Percentiles rank a stretch among this genome's conserved stretches.
phyloP scores from a whole-genome alignment of 331 rosid species.

The Cydonia oblonga region DNA sequence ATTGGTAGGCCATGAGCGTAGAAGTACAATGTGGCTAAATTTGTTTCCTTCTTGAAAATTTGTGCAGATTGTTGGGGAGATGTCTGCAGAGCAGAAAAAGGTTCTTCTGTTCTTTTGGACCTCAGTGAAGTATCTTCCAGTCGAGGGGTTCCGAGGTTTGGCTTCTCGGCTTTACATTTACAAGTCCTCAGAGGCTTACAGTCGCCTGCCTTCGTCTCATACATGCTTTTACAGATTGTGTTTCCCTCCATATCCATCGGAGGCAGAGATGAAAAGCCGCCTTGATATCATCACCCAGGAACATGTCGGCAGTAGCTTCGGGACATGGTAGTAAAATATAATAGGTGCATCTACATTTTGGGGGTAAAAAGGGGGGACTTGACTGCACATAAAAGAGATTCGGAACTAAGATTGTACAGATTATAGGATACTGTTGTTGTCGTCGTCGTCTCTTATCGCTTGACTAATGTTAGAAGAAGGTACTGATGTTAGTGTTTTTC shows the following conservation, averaged over 20 bases:
- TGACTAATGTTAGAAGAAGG: constrained; percentile 23
- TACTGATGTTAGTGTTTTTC: constrained; percentile 17
- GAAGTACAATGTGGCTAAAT: not conserved
- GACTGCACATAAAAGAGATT: constrained; percentile 32
- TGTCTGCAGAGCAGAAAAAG: constrained; percentile 62
- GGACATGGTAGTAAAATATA: constrained; percentile 53
- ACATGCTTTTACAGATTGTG: constrained; percentile 63
- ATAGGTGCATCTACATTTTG: constrained; percentile 27
- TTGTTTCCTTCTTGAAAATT: not conserved
- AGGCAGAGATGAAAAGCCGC: constrained; percentile 39
- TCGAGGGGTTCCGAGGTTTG: constrained; percentile 72
- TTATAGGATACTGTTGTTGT: constrained; percentile 26
- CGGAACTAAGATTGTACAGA: constrained; percentile 38
- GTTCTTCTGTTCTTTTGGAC: constrained; percentile 84
- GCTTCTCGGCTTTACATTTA: constrained; percentile 49
- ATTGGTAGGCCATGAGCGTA: not conserved
- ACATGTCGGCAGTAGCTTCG: constrained; percentile 75
- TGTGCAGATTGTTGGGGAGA: constrained; percentile 51
- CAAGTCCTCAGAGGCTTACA: constrained; percentile 30
- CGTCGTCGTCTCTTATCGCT: constrained; percentile 1
- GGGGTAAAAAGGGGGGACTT: constrained; percentile 21
- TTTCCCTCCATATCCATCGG: constrained; percentile 62
- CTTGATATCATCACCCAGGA: constrained; percentile 63
- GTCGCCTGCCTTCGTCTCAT: constrained; percentile 67
- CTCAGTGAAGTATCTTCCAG: constrained; percentile 70